Base-by-base conservation (phyloP, 177 flowering plant genomes). In the Vitis hybrid region DNA sequence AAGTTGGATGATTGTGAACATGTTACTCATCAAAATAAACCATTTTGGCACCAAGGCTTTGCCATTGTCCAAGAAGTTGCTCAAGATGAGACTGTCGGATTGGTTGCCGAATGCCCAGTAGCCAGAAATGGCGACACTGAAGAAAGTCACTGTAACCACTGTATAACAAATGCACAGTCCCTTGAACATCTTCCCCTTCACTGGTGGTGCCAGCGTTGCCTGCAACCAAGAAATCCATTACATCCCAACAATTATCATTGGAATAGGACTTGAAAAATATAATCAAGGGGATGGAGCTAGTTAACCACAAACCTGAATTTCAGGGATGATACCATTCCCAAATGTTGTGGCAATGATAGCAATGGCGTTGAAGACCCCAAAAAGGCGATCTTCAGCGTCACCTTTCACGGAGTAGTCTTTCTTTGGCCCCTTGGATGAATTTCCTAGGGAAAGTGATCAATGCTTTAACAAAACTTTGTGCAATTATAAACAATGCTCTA, bases 21-120 rank as follows among this genome's bases (percentile, higher is more conserved):
- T 17, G 53, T 82, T 83, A 74, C 87, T 82, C 74, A 85, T 79
- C 62, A 84, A 49, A 59, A 92, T 78, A 70, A 92, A 85, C 91
- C 90, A 87, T 72, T 84, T 86, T 9, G 92, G 89, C 33, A 89
- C 71, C 55, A 92, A 78, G 33, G 84, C 71, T 8, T 64, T 76
- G 14, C 86, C 86, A 44, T 84, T 56, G 22, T 69, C 77, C 64
- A 81, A 44, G 81, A 93, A 91, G 74, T 89, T 95, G 72, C 50
- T 79, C 4, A 91, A 85, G n/a, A 95, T 58, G 8, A 80, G 79
- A n/a, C 84, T 81, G 2, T 72, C 76, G 6, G 96, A 74, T 71
- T 80, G 66, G 76, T 93, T 95, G 5, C 99, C 99, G 66, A 95
- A 93, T 53, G 98, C 98, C 99, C 98, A 93, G 38, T 95, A 93